Conservation (phyloP, 1,139 yeast genomes). For the Pichia cactophila region DNA sequence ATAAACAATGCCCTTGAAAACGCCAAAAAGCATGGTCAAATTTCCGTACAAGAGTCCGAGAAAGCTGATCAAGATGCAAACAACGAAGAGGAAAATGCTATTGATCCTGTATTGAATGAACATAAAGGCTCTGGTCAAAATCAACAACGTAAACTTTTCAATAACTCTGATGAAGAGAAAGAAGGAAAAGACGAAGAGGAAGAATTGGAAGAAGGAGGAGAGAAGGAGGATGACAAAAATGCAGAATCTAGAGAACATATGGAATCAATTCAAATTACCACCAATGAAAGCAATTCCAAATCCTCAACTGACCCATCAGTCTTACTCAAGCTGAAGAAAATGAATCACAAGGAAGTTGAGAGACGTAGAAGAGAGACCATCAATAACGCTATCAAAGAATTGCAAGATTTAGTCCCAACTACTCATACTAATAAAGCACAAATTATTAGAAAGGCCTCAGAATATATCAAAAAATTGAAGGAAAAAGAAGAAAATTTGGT, state of each 20-base stretch:
- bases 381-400: conserved; percentile 78
- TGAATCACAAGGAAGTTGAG: conserved; percentile 96
- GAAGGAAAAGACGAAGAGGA: not conserved
- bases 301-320: conserved; percentile 67
- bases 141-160: not conserved
- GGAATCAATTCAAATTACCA: not conserved
- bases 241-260: not conserved
- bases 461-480: conserved; percentile 79
- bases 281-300: conserved; percentile 13
- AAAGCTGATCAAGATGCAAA: not conserved
- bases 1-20: not conserved
- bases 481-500: conserved; percentile 81
- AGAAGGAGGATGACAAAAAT: not conserved
- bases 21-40: not conserved
- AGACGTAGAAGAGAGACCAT: conserved; percentile 91
- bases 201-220: not conserved
- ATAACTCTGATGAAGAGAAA: not conserved
- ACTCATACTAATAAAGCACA: conserved; percentile 90
- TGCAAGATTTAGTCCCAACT: conserved; percentile 77
- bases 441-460: conserved; percentile 80
- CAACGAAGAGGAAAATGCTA: conserved; percentile 1
- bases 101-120: conserved; percentile 8
- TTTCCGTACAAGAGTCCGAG: not conserved
- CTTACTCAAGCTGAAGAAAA: conserved; percentile 80
- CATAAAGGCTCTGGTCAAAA: not conserved